Conservation (phyloP, 305 asterid species). For the Withania somnifera region DNA sequence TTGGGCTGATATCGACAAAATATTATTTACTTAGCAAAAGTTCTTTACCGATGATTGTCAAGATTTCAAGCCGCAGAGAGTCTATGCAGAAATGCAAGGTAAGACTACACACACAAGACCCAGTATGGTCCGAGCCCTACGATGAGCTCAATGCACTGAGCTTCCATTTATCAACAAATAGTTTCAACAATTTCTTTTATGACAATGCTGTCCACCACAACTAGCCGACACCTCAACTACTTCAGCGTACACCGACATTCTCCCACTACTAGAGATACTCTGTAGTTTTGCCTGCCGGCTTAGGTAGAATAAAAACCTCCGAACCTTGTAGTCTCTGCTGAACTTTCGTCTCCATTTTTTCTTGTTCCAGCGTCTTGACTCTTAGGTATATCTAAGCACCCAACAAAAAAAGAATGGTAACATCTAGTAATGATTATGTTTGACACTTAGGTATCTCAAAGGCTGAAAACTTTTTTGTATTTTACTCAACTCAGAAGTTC, state of each 20-base stretch:
- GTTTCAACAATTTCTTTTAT: no score
- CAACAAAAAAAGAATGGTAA: background rate
- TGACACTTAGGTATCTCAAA: background rate
- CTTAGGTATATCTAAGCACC: background rate
- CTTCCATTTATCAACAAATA: no score
- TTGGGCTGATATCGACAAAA: no score
- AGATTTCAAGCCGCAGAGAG: no score
- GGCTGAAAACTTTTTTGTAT: background rate
- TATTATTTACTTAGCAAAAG: no score
- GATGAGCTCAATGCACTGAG: no score
- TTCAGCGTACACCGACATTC: background rate
- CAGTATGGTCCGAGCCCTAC: no score
- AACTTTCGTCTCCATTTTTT: background rate
- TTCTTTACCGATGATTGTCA: no score
- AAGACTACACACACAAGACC: no score
- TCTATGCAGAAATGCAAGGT: no score
- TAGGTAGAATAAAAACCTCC: background rate
- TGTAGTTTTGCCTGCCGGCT: background rate
- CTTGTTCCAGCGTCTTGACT: background rate
- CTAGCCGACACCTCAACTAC: background rate
- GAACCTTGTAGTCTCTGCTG: background rate
- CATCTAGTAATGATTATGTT: background rate
- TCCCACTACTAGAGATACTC: background rate
- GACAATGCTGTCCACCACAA: no score
- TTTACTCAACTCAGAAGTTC: background rate